Conservation (phyloP, 1,139 yeast genomes). For the Yamadazyma mexicana region DNA sequence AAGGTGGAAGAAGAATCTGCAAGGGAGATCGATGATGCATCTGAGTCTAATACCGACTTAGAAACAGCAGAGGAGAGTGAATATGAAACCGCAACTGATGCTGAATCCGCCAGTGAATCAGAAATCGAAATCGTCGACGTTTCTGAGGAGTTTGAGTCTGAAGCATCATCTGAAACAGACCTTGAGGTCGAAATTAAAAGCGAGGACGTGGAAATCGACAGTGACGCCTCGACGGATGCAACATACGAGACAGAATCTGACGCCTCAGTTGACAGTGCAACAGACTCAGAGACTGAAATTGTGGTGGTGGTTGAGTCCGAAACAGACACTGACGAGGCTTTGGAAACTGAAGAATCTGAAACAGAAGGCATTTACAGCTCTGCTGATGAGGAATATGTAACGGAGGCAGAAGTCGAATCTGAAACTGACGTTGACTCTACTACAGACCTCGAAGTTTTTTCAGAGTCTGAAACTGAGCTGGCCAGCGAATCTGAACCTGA, state of each 20-base stretch:
- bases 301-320: no score
- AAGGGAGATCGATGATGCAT: neutral
- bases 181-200: neutral
- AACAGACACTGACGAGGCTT: no score
- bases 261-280: no score
- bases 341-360: slow-evolving; percentile 3
- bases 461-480: slow-evolving; percentile 4
- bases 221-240: slow-evolving; percentile 5
- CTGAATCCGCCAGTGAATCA: no score
- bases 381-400: slow-evolving; percentile 4
- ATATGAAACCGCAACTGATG: slow-evolving; percentile 4
- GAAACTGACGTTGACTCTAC: slow-evolving; percentile 6
- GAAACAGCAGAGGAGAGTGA: neutral
- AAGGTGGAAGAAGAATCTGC: slow-evolving; percentile 1
- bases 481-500: neutral
- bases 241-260: slow-evolving; percentile 7
- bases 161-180: slow-evolving; percentile 2
- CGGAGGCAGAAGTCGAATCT: slow-evolving; percentile 5
- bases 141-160: neutral
- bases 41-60: neutral
- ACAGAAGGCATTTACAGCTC: slow-evolving; percentile 3
- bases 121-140: slow-evolving; percentile 4
- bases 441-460: no score
- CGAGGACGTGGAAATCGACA: no score
- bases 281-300: no score